phyloP scores from a whole-genome alignment of 2,329 filamentous ascomycete species.

The Aureobasidium sp. region DNA sequence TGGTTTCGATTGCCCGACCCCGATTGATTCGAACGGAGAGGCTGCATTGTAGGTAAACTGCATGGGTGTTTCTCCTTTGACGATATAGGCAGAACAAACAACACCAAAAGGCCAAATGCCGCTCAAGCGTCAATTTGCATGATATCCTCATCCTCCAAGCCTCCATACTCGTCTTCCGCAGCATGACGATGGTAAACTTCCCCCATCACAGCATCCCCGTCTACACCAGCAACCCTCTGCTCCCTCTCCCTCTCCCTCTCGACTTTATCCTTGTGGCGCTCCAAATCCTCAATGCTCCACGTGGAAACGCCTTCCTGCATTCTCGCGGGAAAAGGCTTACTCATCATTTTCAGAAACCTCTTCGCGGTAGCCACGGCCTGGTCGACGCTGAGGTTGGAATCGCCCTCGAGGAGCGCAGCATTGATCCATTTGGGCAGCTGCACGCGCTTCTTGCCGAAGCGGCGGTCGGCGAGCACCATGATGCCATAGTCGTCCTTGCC shows the following conservation, averaged over 20 bases:
- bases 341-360: slow-evolving; percentile 84
- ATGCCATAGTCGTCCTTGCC: slow-evolving; percentile 99
- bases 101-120: too few relatives aligned
- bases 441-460: slow-evolving; percentile 81
- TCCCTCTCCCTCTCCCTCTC: slow-evolving; percentile 60
- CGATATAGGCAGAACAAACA: too few relatives aligned
- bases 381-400: slow-evolving; percentile 86
- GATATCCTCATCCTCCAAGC: slow-evolving; percentile 30
- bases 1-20: too few relatives aligned
- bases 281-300: slow-evolving; percentile 75
- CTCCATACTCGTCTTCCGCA: slow-evolving; percentile 25
- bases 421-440: slow-evolving; percentile 97
- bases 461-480: slow-evolving; percentile 92
- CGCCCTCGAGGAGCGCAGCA: slow-evolving; percentile 73
- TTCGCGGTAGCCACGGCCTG: slow-evolving; percentile 87
- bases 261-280: slow-evolving; percentile 66
- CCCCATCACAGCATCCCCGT: slow-evolving; percentile 25
- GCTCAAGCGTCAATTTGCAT: slow-evolving; percentile 22
- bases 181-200: slow-evolving; percentile 19
- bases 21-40: too few relatives aligned
- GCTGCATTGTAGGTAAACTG: too few relatives aligned
- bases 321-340: slow-evolving; percentile 71
- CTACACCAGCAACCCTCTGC: slow-evolving; percentile 42
- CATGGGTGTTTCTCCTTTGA: too few relatives aligned
- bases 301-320: slow-evolving; percentile 90